These are phyloP conservation scores for Cladosporium phlei DNA, from an alignment of 2,329 filamentous ascomycete genomes.

Conservation along the genomic window DNA sequence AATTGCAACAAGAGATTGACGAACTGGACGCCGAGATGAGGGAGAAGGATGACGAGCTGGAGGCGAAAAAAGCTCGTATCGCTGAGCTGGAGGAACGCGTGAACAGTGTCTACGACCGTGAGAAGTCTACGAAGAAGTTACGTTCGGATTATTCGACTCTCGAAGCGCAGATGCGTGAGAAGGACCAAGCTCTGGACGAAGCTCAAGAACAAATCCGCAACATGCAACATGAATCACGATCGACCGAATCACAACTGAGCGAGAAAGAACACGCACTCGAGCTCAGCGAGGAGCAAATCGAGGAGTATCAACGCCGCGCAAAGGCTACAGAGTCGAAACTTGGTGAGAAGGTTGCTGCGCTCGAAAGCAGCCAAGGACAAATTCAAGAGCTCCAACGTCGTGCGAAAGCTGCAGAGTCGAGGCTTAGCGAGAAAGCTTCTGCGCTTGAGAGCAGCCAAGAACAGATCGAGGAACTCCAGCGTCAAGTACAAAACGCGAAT, in stretches of 20 bases:
- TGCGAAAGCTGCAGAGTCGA: conserved; percentile 15
- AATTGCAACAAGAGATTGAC: conserved; percentile 54
- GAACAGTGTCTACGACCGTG: conserved; percentile 29
- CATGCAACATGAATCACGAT: conserved; percentile 31
- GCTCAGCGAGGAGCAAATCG: conserved; percentile 13
- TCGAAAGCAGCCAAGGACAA: conserved; percentile 26
- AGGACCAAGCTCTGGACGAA: conserved; percentile 33
- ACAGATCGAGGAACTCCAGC: conserved; percentile 30
- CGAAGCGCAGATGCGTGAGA: conserved; percentile 33
- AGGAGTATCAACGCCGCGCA: conserved; percentile 5
- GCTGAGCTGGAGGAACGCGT: conserved; percentile 29
- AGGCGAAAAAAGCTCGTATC: conserved; percentile 29
- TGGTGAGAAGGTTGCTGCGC: conserved; percentile 30
- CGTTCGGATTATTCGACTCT: conserved; percentile 32
- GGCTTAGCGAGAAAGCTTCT: conserved; percentile 29
- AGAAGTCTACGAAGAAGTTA: conserved; percentile 35
- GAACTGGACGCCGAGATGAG: conserved; percentile 48
- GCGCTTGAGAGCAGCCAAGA: conserved; percentile 19
- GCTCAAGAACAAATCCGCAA: conserved; percentile 28
- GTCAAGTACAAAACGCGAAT: conserved; percentile 23
- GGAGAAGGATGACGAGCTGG: conserved; percentile 41
- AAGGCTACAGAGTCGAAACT: conserved; percentile 23
- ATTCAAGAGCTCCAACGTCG: background rate
- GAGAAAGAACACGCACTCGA: conserved; percentile 13
- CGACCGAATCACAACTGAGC: conserved; percentile 18